Percentiles rank a stretch among this genome's conserved stretches.
Conservation (phyloP, 148 eudicot genomes). For the Tetragonia tetragonoides region DNA sequence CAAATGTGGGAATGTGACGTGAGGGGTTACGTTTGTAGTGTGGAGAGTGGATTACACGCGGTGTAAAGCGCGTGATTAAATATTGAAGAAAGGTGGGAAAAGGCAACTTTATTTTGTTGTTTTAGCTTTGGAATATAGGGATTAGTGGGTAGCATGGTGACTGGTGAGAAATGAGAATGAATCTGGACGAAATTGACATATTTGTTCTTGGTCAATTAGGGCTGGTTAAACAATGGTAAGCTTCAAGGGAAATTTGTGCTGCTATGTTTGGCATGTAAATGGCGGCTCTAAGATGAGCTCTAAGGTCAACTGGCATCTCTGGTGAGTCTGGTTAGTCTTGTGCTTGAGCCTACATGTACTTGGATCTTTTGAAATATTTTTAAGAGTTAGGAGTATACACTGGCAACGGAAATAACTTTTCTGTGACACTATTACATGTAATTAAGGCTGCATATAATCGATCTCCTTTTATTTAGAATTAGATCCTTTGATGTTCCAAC, state of each 20-base stretch:
- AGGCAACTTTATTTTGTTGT: not conserved
- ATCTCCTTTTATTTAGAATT: too few relatives aligned
- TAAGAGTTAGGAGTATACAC: not conserved
- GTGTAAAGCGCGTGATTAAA: conserved; percentile 2
- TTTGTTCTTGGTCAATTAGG: conserved; percentile 6
- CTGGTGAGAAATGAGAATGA: not conserved
- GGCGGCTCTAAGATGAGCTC: conserved; percentile 22
- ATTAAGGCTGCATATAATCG: too few relatives aligned
- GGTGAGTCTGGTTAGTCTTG: not conserved
- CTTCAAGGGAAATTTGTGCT: not conserved
- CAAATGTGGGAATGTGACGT: conserved; percentile 5
- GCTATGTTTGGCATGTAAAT: too few relatives aligned
- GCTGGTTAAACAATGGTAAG: not conserved
- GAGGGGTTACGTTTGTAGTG: not conserved
- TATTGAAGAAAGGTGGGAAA: not conserved
- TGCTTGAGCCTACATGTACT: too few relatives aligned
- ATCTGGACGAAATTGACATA: not conserved
- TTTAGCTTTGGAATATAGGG: not conserved
- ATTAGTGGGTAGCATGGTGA: not conserved
- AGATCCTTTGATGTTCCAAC: too few relatives aligned
- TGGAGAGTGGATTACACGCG: not conserved
- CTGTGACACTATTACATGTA: too few relatives aligned
- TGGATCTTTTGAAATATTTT: too few relatives aligned
- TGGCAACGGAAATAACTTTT: too few relatives aligned
- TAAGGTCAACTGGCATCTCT: conserved; percentile 17